Evolutionary conservation across 106 monocot genomes (phyloP).

Genomic region (Platanthera guangdongensis): DNA sequence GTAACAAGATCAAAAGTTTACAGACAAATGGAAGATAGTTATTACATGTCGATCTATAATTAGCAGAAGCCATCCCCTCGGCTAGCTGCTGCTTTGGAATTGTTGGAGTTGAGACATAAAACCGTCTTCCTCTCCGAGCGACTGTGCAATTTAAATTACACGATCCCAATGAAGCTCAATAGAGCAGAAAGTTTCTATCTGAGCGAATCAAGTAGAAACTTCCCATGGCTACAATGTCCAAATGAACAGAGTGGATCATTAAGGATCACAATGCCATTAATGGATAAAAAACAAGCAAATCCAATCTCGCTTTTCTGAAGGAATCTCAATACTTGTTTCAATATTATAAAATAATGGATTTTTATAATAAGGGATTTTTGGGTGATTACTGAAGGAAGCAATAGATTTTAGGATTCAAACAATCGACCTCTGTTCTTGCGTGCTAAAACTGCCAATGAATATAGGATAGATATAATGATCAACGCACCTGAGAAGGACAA

Average conservation of each 20-base stretch:
- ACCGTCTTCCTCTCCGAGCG: conserved; percentile 5
- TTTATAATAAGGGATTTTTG: too few species aligned
- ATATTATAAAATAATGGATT: background rate
- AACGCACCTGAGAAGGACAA: too few species aligned
- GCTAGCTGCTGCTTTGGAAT: conserved; percentile 2
- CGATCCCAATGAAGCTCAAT: background rate
- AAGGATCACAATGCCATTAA: background rate
- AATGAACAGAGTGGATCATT: background rate
- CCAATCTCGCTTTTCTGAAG: background rate
- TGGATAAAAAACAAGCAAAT: background rate
- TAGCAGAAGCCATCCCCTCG: conserved; percentile 6
- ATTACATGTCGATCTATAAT: background rate
- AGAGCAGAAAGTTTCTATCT: background rate
- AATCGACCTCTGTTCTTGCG: background rate
- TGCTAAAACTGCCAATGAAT: too few species aligned
- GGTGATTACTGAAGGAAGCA: background rate
- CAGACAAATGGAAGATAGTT: background rate
- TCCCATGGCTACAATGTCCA: background rate
- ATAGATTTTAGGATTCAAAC: background rate
- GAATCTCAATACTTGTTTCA: background rate
- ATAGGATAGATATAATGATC: too few species aligned
- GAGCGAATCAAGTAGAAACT: background rate
- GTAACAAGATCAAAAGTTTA: background rate
- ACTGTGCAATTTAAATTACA: too few species aligned
- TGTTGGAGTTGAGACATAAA: conserved; percentile 3